Evolutionary conservation across 306 rosid genomes (phyloP), one percentile per base, ranked within the genome.

Genomic region (Casuarina glauca): DNA sequence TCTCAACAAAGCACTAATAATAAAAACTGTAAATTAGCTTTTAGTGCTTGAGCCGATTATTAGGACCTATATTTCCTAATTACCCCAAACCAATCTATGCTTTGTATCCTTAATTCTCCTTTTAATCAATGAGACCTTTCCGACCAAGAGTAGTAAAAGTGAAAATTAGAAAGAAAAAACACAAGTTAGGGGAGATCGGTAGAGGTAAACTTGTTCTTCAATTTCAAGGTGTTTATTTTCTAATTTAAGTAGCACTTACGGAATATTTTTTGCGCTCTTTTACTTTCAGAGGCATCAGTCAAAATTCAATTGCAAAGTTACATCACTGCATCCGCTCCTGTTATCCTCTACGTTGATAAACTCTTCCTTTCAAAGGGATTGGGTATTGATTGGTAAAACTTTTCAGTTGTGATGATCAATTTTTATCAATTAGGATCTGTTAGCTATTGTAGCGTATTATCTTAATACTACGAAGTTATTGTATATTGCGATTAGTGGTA

Each of bases 351-450:
- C 85, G 63, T 94, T 9, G 98, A 94, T 78, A 80, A 89, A 78
- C 97, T 92, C 80, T 90, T 84, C 85, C 80, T 76, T 74, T 83
- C 98, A 63, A 89, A 90, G 83, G 87, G 86, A 55, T 79, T 94
- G 92, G 98, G 97, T 60, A 58, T 83, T 73, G 97, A 92, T 86
- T 94, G 98, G 98, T 94, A 86, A 85, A 79, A 12, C 66, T 55
- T 80, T 61, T 26, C 1, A 68, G 55, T 74, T 74, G 78, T 83
- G 70, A 78, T 0, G 7, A 20, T 11, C 54, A 43, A 69, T 43
- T n/a, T 45, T 7, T 20, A 7, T 17, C 42, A 16, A 52, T 1
- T 66, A 39, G 6, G 70, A 6, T 39, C 17, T 15, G 41, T 15
- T 66, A 16, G 41, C 20, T 20, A 20, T 16, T 54, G 4, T 6